These are phyloP conservation scores for Backusella morwellensis DNA, from an alignment of 192 early-diverging fungal species.

Conservation along the genomic window DNA sequence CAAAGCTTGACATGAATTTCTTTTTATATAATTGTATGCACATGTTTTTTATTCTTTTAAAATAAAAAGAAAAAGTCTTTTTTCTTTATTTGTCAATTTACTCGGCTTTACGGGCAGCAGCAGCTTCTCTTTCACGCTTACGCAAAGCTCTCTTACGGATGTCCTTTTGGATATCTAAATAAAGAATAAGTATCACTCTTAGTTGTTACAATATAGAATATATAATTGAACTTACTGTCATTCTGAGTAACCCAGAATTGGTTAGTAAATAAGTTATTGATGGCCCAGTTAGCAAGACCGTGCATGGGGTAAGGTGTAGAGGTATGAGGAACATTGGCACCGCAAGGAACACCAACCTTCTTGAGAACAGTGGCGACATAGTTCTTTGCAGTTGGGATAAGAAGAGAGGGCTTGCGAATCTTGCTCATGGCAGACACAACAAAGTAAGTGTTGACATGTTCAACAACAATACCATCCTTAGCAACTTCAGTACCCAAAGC, in stretches of 20 bases:
- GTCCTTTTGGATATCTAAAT: conserved; percentile 51
- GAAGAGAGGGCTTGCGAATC: conserved; percentile 74
- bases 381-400: conserved; percentile 76
- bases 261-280: conserved; percentile 59
- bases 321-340: conserved; percentile 58
- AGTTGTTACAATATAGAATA: neutral
- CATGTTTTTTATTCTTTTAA: neutral
- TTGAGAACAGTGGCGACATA: conserved; percentile 74
- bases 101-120: conserved; percentile 29
- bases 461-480: conserved; percentile 71
- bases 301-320: conserved; percentile 70
- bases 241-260: conserved; percentile 58
- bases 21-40: neutral
- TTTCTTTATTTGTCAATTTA: conserved; percentile 4
- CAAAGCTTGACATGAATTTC: neutral
- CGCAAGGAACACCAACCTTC: conserved; percentile 68
- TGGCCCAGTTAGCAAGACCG: conserved; percentile 65
- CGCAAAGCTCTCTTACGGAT: conserved; percentile 72
- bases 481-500: conserved; percentile 82
- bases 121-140: conserved; percentile 66
- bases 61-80: neutral
- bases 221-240: conserved; percentile 29
- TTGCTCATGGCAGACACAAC: conserved; percentile 95
- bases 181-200: neutral
- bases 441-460: conserved; percentile 96